Conservation (phyloP, 805 yeast genomes). For the Tetrapisispora nanseiensis region DNA sequence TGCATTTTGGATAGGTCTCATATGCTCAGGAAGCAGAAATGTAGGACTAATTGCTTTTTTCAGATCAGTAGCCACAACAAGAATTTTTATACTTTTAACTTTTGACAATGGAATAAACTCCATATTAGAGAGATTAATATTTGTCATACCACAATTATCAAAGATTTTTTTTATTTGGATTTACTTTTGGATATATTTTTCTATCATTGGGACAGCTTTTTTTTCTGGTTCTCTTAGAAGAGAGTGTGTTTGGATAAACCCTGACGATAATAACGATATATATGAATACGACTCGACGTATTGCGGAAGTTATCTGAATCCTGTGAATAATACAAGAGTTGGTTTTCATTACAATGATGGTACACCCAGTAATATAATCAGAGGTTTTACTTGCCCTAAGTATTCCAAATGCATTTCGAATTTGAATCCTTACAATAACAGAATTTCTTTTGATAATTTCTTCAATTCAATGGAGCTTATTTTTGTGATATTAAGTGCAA, state of each 20-base stretch:
- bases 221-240: conserved; percentile 1
- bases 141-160: neutral
- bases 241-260: conserved; percentile 3
- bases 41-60: neutral
- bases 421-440: neutral
- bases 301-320: conserved; percentile 1
- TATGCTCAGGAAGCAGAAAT: neutral
- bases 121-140: neutral
- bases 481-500: conserved; percentile 2
- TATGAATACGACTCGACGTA: neutral
- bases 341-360: conserved; percentile 1
- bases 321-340: neutral
- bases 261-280: neutral
- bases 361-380: neutral
- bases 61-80: neutral
- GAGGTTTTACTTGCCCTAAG: neutral
- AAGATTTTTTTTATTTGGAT: neutral
- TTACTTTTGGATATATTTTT: conserved; percentile 2
- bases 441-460: conserved; percentile 1
- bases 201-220: neutral
- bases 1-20: neutral
- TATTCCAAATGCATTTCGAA: conserved; percentile 1
- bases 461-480: conserved; percentile 1
- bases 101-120: neutral
- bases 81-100: neutral